These are phyloP conservation scores for Didymella segeticola DNA, from an alignment of 2,329 filamentous ascomycete species.

Conservation along the genomic window DNA sequence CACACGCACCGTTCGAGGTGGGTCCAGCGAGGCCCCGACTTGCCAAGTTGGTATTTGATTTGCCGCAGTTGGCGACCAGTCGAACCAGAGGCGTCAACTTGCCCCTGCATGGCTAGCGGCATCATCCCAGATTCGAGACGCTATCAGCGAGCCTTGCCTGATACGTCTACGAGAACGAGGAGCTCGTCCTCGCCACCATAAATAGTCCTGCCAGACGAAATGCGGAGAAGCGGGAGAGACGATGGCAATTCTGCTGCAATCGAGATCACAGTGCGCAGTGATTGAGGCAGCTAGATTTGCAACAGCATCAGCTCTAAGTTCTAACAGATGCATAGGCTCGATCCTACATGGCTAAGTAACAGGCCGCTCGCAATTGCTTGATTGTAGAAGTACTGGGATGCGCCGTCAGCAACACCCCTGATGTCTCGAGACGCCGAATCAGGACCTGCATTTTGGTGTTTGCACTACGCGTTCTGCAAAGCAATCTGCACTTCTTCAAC, in stretches of 20 bases:
- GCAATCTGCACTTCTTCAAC: conserved; percentile 13
- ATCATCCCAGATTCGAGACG: conserved; percentile 20
- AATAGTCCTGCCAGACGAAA: conserved; percentile 44
- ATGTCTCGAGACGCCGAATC: conserved; percentile 22
- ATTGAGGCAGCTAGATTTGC: neutral
- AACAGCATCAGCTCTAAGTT: neutral
- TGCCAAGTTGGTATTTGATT: conserved; percentile 35
- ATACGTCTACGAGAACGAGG: conserved; percentile 26
- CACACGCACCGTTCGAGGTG: conserved; percentile 31
- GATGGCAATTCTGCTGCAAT: conserved; percentile 15
- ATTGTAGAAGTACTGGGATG: conserved; percentile 13
- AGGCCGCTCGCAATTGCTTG: conserved; percentile 10
- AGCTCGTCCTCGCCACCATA: conserved; percentile 41
- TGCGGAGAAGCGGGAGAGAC: conserved; percentile 44
- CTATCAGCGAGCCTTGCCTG: conserved; percentile 25
- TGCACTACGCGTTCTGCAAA: conserved; percentile 19
- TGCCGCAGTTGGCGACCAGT: conserved; percentile 37
- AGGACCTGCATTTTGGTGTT: conserved; percentile 10
- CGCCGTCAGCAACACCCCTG: conserved; percentile 15
- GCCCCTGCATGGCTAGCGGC: conserved; percentile 38
- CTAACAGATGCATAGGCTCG: neutral
- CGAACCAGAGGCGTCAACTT: conserved; percentile 20
- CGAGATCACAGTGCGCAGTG: neutral
- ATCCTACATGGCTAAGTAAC: conserved; percentile 16
- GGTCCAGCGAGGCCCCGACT: conserved; percentile 21